Evolutionary conservation across 257 asterid species (phyloP).

Genomic region (Haberlea rhodopensis): DNA sequence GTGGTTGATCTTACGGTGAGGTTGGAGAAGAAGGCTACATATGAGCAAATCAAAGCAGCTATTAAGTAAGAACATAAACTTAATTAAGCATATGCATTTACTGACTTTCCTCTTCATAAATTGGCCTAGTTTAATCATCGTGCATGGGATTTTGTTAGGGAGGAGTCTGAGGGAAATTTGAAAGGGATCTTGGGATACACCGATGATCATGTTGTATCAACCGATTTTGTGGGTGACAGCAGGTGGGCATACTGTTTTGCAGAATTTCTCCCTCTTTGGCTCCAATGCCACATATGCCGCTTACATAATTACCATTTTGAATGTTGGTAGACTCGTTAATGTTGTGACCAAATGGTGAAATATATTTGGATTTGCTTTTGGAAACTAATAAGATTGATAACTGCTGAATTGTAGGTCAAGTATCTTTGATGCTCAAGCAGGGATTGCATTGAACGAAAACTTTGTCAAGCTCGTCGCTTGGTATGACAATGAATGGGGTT

Average conservation of each 20-base stretch:
- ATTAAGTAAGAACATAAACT: slow-evolving; percentile 54
- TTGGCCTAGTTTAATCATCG: background rate
- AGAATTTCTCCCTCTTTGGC: background rate
- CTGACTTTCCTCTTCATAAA: too few relatives aligned
- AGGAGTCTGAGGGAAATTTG: slow-evolving; percentile 70
- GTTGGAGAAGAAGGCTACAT: too few relatives aligned
- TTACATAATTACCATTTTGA: too few relatives aligned
- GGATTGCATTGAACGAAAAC: slow-evolving; percentile 68
- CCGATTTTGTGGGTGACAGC: slow-evolving; percentile 80
- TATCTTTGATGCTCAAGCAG: slow-evolving; percentile 88
- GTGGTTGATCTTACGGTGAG: slow-evolving; percentile 89
- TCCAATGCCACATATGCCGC: too few relatives aligned
- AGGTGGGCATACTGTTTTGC: too few relatives aligned
- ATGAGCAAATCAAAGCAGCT: too few relatives aligned
- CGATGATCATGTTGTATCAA: slow-evolving; percentile 86
- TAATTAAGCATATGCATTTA: background rate
- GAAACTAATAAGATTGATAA: slow-evolving; percentile 13
- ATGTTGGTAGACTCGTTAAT: background rate
- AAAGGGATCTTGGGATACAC: slow-evolving; percentile 91
- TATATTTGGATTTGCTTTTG: background rate
- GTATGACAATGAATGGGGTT: slow-evolving; percentile 94
- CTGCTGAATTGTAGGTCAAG: slow-evolving; percentile 58
- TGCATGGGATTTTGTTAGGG: slow-evolving; percentile 42
- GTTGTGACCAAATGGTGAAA: background rate
- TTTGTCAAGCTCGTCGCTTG: slow-evolving; percentile 78